Evolutionary conservation across 805 yeast species (phyloP), one percentile per base, ranked within the genome.

Genomic region (Candida saitoana): DNA sequence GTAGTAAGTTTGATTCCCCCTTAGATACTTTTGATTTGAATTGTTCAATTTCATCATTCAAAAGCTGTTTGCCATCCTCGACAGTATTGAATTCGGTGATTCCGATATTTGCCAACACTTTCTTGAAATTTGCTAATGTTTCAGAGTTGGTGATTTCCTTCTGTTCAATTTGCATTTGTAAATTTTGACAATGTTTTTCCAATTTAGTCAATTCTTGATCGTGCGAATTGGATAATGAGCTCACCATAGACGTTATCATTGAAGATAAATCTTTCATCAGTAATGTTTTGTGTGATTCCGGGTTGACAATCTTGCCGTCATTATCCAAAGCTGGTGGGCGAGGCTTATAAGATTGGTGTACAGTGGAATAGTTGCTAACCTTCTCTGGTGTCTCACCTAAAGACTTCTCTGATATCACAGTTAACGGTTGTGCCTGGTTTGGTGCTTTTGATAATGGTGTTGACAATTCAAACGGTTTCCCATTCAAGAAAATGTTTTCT

Each of bases 161-260:
- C 36, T 71, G 71, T 16, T 61, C 65, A 39, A 86, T 56, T 45
- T 80, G 83, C 37, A 71, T 72, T 22, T 63, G 65, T 37, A 86
- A 57, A 46, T 79, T 82, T 7, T 58, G 30, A 16, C 49, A 47
- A 37, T 65, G 62, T 6, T 41, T 40, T 19, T 51, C 55, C 16
- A 65, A 46, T 3, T 79, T 72, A 31, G 46, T 73, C 73, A 49
- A 79, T 34, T 77, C 63, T 15, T 66, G 57, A 38, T 79, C 81
- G 55, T 81, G 87, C n/a, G 74, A 65, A 15, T 71, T 75, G 17
- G 74, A 48, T 39, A 82, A 62, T n/a, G 77, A 72, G 40, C 67
- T 65, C 1, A 80, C 70, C 58, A 79, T 62, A 4, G 64, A 63
- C 24, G 48, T 47, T 15, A 69, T 46, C 67, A 69, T 68, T 1